phyloP scores from a whole-genome alignment of 441 rosid species.

The Kokia cookei region DNA sequence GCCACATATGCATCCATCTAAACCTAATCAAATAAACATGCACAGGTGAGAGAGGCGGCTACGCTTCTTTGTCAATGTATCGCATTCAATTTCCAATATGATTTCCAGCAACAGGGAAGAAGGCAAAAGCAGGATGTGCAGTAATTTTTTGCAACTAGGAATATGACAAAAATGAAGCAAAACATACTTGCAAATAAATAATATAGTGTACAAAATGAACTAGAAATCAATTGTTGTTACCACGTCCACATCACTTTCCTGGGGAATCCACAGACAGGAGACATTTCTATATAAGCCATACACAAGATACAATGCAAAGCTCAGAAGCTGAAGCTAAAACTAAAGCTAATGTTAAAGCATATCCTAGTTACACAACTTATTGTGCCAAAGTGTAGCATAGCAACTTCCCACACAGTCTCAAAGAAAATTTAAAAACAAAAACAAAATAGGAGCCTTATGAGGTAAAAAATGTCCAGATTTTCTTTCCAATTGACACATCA shows the following conservation, averaged over 20 bases:
- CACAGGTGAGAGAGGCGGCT: not conserved
- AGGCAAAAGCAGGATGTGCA: not conserved
- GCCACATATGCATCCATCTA: not conserved
- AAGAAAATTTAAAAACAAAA: not conserved
- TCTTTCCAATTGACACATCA: constrained; percentile 64
- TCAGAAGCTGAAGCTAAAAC: not conserved
- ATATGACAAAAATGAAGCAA: not conserved
- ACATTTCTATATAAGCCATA: not conserved
- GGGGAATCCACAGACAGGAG: not conserved
- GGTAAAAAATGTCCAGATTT: constrained; percentile 81
- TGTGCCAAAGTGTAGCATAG: not conserved
- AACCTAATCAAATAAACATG: not conserved
- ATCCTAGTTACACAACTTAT: not conserved
- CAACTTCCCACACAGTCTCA: not conserved
- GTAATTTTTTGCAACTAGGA: not conserved
- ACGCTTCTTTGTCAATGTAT: not conserved
- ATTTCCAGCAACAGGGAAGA: not conserved
- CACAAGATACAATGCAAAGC: not conserved
- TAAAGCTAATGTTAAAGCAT: not conserved
- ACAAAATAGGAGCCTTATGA: constrained; percentile 25
- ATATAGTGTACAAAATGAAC: not conserved
- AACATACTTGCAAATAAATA: not conserved
- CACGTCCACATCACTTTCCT: not conserved
- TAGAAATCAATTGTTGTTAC: not conserved
- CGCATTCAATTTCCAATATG: not conserved